phyloP scores from a whole-genome alignment of 73 alveolate species.

The Stentor coeruleus region DNA sequence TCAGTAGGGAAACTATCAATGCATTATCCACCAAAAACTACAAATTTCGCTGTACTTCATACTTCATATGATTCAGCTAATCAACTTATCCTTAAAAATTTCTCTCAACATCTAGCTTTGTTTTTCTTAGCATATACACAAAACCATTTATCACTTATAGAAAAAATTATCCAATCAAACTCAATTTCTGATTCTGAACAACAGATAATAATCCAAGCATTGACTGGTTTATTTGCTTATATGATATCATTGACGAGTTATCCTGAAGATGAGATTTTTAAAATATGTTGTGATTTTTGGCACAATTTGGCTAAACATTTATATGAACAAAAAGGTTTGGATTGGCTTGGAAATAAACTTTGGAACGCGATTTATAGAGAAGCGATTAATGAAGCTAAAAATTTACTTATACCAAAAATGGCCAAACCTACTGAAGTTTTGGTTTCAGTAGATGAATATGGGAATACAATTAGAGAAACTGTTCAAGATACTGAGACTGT shows the following conservation, averaged over 20 bases:
- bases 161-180: constrained; percentile 21
- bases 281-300: constrained; percentile 81
- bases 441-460: constrained; percentile 83
- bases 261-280: constrained; percentile 68
- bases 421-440: constrained; percentile 98
- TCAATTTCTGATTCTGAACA: constrained; percentile 13
- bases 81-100: background rate
- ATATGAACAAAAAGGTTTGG: constrained; percentile 45
- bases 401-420: constrained; percentile 74
- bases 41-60: background rate
- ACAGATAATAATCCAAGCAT: constrained; percentile 3
- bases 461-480: constrained; percentile 74
- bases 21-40: background rate
- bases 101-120: constrained; percentile 5
- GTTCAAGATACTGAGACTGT: constrained; percentile 76
- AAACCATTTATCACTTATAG: constrained; percentile 43
- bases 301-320: constrained; percentile 50
- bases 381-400: constrained; percentile 64
- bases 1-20: background rate
- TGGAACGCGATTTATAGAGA: constrained; percentile 35
- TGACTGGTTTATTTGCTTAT: constrained; percentile 36
- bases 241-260: constrained; percentile 55
- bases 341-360: constrained; percentile 39
- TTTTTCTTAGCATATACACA: constrained; percentile 13
- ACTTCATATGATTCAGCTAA: background rate